A percentile compares a stretch with the other conserved stretches of the same genome.
Conservation (phyloP, 129 eudicot genomes). For the Pulicaria dysenterica region DNA sequence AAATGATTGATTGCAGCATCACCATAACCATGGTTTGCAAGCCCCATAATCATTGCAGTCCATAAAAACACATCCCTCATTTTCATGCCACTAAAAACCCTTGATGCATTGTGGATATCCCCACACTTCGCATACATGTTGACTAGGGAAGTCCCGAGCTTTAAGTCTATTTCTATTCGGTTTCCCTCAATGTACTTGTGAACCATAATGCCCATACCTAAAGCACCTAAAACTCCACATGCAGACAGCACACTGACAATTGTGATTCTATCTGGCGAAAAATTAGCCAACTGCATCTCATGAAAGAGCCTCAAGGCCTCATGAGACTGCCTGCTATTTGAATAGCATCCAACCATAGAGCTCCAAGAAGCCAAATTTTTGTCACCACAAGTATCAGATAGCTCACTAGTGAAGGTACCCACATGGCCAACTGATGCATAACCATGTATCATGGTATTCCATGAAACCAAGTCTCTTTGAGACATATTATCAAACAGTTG, state of each 20-base stretch:
- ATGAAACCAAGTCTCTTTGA: constrained; percentile 44
- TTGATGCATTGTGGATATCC: constrained; percentile 55
- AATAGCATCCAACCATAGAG: background rate
- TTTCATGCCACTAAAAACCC: constrained; percentile 43
- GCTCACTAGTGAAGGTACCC: background rate
- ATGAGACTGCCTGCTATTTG: constrained; percentile 14
- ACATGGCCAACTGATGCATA: constrained; percentile 35
- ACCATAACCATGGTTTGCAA: constrained; percentile 70
- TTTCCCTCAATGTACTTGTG: constrained; percentile 47
- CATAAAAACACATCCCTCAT: constrained; percentile 55
- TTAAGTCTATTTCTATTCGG: constrained; percentile 45
- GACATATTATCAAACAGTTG: constrained; percentile 44
- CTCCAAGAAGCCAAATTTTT: constrained; percentile 25
- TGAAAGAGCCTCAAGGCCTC: constrained; percentile 41
- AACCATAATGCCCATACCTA: constrained; percentile 52
- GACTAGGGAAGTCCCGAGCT: constrained; percentile 59
- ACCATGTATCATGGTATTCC: constrained; percentile 54
- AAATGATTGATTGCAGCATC: constrained; percentile 56
- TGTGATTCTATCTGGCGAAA: constrained; percentile 74
- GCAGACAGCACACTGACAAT: constrained; percentile 75
- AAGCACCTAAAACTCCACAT: constrained; percentile 67
- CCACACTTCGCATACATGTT: constrained; percentile 86
- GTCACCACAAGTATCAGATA: constrained; percentile 16
- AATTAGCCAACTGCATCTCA: constrained; percentile 43
- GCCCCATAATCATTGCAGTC: constrained; percentile 80